Percentiles rank a stretch among this genome's conserved stretches.
Evolutionary conservation across 257 asterid genomes (phyloP).

Genomic region (Solanum ossicruentum): DNA sequence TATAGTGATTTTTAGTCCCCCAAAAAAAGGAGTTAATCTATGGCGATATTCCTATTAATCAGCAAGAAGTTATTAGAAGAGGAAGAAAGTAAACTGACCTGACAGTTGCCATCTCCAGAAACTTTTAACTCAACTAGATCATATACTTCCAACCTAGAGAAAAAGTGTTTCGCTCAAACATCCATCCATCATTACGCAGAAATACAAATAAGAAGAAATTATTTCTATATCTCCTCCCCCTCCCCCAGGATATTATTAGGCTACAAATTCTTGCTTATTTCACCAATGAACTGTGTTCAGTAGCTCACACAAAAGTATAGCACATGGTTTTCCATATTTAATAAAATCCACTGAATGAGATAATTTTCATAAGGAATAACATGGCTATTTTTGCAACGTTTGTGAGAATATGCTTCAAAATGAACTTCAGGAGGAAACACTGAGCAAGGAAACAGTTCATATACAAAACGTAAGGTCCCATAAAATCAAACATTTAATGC

Average conservation of each 20-base stretch:
- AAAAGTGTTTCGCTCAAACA: background rate
- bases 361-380: background rate
- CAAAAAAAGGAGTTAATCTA: background rate
- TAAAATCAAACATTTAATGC: background rate
- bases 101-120: constrained; percentile 89
- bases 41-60: background rate
- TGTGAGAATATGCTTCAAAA: background rate
- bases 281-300: background rate
- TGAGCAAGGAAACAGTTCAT: background rate
- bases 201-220: background rate
- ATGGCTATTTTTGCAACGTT: background rate
- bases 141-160: constrained; percentile 52
- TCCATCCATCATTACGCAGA: background rate
- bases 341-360: background rate
- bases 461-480: background rate
- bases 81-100: constrained; percentile 36
- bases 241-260: background rate
- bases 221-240: background rate
- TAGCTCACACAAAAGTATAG: background rate
- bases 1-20: background rate
- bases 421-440: background rate
- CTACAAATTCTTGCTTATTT: background rate
- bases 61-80: background rate
- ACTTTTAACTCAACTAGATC: constrained; percentile 69
- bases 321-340: background rate